Base-by-base conservation (phyloP, 805 yeast species). In the Jamesozyma spencerorum region DNA sequence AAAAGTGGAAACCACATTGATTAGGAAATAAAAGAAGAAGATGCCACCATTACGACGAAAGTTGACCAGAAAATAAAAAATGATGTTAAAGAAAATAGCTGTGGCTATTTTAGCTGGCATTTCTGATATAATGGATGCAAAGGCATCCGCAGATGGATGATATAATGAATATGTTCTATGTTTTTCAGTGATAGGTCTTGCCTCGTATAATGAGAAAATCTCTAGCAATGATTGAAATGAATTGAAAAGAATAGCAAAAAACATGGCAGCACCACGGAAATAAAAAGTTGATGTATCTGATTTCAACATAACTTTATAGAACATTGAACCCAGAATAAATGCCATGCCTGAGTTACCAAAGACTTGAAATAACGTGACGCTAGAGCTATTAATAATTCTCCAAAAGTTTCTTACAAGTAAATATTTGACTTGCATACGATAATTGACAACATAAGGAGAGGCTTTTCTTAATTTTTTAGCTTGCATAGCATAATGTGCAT, bases 121-220 rank as follows among this genome's bases (percentile, higher is more conserved):
- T 49, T 78, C 81, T 8, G 81, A 67, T n/a, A 77, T 47, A 42
- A 79, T 68, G 2, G 79, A 72, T 0, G 83, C 78, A 33, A 79
- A 50, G 0, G 85, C 81, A 49, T 79, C 80, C 3, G 85, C 79
- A 39, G 76, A 63, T 6, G 82, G 81, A 45, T 71, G 78, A 47
- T 77, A 77, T 31, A 77, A 55, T 1, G 79, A 76, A 48, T 69
- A 77, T 20, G 68, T 66, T 47, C 70, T 70, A 45, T 77, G 84
- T 52, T 78, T 77, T 48, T 73, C 77, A 27, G 75, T 71, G 44
- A 78, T 69, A 13, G 75, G 70, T 51, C 83, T 69, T 26, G 75
- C 66, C 46, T 72, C 77, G 49, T 63, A 76, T 19, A 74, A 52
- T 0, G 73, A 48, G 53, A 72, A 62, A 42, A 77, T 67, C 57